phyloP scores from a whole-genome alignment of 495 filamentous ascomycete genomes.

The Podospora anserina region DNA sequence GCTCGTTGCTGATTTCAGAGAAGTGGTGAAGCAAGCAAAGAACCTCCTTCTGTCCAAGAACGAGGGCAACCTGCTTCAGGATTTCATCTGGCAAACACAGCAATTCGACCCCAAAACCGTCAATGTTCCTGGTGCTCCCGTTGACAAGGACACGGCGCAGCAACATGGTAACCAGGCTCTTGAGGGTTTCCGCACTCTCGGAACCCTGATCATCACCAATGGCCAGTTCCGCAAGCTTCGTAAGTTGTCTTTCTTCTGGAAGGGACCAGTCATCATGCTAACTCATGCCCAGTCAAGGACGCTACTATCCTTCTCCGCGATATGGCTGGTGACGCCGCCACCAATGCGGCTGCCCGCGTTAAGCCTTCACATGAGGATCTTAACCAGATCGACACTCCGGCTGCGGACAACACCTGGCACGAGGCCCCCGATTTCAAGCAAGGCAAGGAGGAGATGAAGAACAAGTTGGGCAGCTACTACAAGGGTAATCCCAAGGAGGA shows the following conservation, averaged over 20 bases:
- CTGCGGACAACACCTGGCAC: conserved; percentile 90
- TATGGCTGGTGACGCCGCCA: conserved; percentile 85
- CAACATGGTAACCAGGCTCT: conserved; percentile 78
- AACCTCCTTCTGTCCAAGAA: conserved; percentile 90
- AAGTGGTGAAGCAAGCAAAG: conserved; percentile 88
- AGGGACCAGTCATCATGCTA: conserved; percentile 29
- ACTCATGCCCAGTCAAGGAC: conserved; percentile 79
- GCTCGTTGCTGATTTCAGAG: conserved; percentile 71
- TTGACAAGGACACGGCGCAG: conserved; percentile 70
- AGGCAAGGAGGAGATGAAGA: conserved; percentile 65
- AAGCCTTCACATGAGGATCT: conserved; percentile 78
- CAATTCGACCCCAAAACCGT: conserved; percentile 63
- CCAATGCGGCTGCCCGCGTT: conserved; percentile 72
- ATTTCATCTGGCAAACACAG: conserved; percentile 92
- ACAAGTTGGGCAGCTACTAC: conserved; percentile 58
- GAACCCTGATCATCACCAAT: conserved; percentile 88
- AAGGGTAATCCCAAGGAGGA: conserved; percentile 57
- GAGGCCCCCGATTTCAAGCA: conserved; percentile 69
- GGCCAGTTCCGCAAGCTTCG: conserved; percentile 93
- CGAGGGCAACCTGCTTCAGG: conserved; percentile 87
- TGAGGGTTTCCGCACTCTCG: conserved; percentile 83
- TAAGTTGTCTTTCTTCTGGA: conserved; percentile 45
- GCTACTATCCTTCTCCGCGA: conserved; percentile 79
- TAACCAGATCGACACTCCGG: conserved; percentile 72
- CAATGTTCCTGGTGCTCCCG: conserved; percentile 57